Evolutionary conservation across 805 yeast genomes (phyloP).

Genomic region (Zygotorulaspora florentina): DNA sequence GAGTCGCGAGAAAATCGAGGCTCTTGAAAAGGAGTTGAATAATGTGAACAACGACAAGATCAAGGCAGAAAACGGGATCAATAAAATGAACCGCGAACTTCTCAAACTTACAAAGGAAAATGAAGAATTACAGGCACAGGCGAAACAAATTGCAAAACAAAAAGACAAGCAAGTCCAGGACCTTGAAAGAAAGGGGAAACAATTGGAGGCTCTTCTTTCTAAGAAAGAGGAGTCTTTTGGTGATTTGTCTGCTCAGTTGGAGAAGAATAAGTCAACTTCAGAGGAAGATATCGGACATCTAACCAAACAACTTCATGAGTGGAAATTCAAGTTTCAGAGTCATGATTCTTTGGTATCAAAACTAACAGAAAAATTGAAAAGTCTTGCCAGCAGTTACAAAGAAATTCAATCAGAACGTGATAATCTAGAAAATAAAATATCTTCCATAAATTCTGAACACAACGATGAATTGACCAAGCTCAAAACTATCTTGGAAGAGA

Average conservation of each 20-base stretch:
- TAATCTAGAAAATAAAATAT: slow-evolving; percentile 15
- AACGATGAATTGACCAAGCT: slow-evolving; percentile 11
- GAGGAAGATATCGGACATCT: slow-evolving; percentile 26
- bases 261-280: slow-evolving; percentile 7
- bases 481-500: slow-evolving; percentile 6
- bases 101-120: slow-evolving; percentile 60
- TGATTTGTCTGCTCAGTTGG: slow-evolving; percentile 3
- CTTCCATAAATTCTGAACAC: slow-evolving; percentile 8
- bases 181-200: slow-evolving; percentile 23
- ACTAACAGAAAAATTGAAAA: slow-evolving; percentile 43
- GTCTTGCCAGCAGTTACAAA: slow-evolving; percentile 37
- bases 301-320: slow-evolving; percentile 25
- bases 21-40: slow-evolving; percentile 28
- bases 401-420: slow-evolving; percentile 27
- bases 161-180: slow-evolving; percentile 34
- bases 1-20: slow-evolving; percentile 18
- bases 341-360: slow-evolving; percentile 39
- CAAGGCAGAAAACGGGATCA: slow-evolving; percentile 80
- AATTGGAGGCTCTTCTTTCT: slow-evolving; percentile 19
- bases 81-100: slow-evolving; percentile 83
- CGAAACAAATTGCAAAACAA: slow-evolving; percentile 44
- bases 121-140: slow-evolving; percentile 44
- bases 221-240: slow-evolving; percentile 12
- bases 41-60: slow-evolving; percentile 40
- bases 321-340: slow-evolving; percentile 27